phyloP scores from a whole-genome alignment of 805 yeast genomes.

The Candida boidinii region DNA sequence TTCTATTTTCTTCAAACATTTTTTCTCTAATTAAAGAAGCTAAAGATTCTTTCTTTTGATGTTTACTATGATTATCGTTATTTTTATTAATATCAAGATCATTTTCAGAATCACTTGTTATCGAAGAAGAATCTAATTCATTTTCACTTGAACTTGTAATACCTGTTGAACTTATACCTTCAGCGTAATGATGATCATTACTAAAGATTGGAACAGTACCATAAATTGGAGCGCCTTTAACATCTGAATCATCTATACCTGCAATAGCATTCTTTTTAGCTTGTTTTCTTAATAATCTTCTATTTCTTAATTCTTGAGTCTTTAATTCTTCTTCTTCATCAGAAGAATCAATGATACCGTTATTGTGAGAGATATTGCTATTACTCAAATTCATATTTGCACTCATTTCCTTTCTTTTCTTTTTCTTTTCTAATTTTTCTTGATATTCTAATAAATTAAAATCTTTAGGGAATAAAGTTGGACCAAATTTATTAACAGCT shows the following conservation, averaged over 20 bases:
- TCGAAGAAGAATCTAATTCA: constrained; percentile 14
- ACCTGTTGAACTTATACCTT: constrained; percentile 19
- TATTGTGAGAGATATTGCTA: too few relatives aligned
- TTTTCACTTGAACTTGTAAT: constrained; percentile 20
- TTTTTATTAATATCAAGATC: not conserved
- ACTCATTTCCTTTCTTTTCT: constrained; percentile 17
- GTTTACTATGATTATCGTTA: not conserved
- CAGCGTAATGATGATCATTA: constrained; percentile 27
- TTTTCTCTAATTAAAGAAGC: constrained; percentile 18
- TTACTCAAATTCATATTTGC: too few relatives aligned
- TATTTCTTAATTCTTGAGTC: constrained; percentile 36
- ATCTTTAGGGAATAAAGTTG: constrained; percentile 80
- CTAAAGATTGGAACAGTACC: constrained; percentile 46
- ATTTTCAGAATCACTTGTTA: constrained; percentile 1
- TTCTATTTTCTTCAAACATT: constrained; percentile 21
- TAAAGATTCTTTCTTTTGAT: constrained; percentile 3
- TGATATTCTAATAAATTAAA: constrained; percentile 50
- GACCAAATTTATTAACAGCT: constrained; percentile 73
- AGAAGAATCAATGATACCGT: constrained; percentile 19
- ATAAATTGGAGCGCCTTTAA: constrained; percentile 30
- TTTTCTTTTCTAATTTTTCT: constrained; percentile 27
- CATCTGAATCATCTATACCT: constrained; percentile 18
- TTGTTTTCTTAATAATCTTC: constrained; percentile 26
- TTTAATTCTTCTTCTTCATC: constrained; percentile 44
- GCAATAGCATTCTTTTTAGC: constrained; percentile 17